Evolutionary conservation across 2,329 filamentous ascomycete genomes (phyloP), one percentile per base, ranked within the genome.

Genomic region (Pseudogymnoascus sp.): DNA sequence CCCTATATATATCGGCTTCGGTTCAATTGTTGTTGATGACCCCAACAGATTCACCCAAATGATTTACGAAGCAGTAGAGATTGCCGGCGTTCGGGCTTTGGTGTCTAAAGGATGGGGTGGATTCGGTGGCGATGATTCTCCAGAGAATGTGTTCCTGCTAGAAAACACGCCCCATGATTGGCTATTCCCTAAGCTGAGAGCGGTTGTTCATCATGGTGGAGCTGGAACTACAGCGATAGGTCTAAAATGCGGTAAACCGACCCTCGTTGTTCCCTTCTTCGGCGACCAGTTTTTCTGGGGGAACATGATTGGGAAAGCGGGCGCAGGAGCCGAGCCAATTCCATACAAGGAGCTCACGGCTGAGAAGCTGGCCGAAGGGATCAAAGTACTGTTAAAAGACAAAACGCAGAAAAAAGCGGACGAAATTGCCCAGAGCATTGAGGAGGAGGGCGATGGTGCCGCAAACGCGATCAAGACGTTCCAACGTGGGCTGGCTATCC

Each of bases 201-300:
- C 83, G 0, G 85, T 85, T 9, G 81, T 90, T 1, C 87, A 89
- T 63, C 87, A 90, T 63, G 87, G 87, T 20, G 87, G 87, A 9
- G 88, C 88, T 0, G 87, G 87, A 1, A 90, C 87, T 0, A 88
- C 86, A 0, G 87, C 87, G 2, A 87, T 87, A 50, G 86, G 86
- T 1, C 77, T 90, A 36, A 88, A 87, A 70, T 86, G 82, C 63
- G 87, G 80, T 2, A 81, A 80, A 66, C 88, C 87, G 0, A 89
- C 85, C 4, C 87, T 89, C 81, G 81, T 90, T 25, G 84, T 90
- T 2, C 87, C 87, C 0, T 90, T 90, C 73, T 90, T 90, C 64
- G 87, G 87, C 2, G 88, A 90, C 68, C 88, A 91, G 59, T 81
- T 86, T 57, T 91, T 91, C 69, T 91, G 89, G 88, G 88, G 88